A percentile compares a stretch with the other conserved stretches of the same genome.
Conservation (phyloP, 108 stramenopile genomes). For the Poteriospumella lacustris region DNA sequence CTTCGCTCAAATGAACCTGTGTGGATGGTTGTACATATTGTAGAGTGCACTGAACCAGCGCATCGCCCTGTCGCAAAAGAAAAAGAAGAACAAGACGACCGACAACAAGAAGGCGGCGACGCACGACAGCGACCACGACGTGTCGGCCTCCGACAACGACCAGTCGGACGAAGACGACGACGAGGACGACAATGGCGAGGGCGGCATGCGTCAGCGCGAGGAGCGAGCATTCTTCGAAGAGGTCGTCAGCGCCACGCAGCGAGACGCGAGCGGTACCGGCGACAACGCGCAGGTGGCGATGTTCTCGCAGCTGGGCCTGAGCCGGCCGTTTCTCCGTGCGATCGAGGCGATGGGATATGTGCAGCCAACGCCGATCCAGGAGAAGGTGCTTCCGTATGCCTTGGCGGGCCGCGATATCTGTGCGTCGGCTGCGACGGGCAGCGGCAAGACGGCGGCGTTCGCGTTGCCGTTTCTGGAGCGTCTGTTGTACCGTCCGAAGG, state of each 20-base stretch:
- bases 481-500: constrained; percentile 75
- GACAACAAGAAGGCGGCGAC: background rate
- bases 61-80: background rate
- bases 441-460: constrained; percentile 89
- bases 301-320: constrained; percentile 85
- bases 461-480: constrained; percentile 85
- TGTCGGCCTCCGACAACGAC: background rate
- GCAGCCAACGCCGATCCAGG: constrained; percentile 88
- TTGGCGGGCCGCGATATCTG: constrained; percentile 83
- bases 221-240: background rate
- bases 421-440: constrained; percentile 74
- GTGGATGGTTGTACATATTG: background rate
- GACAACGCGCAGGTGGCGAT: too few species aligned
- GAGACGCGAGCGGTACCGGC: constrained; percentile 43
- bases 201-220: background rate
- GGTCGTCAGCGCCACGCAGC: background rate
- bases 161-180: background rate
- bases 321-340: constrained; percentile 83
- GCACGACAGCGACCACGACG: background rate
- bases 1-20: too few species aligned
- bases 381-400: constrained; percentile 76
- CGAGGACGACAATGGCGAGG: background rate
- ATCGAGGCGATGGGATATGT: constrained; percentile 87
- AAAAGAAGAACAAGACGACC: background rate
- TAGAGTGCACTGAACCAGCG: background rate